phyloP scores from a whole-genome alignment of 805 yeast species.

The Candida corydali region DNA sequence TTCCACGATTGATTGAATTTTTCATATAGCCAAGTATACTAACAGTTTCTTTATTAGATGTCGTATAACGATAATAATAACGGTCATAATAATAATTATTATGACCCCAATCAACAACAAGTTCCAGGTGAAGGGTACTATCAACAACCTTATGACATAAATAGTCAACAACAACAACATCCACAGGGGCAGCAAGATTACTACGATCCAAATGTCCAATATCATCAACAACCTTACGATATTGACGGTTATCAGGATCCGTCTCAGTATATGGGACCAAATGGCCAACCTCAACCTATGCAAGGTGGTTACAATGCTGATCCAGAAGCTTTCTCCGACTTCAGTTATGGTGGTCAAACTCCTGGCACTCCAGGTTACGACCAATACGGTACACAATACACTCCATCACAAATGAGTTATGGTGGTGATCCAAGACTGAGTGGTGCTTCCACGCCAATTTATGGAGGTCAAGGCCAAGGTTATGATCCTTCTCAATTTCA shows the following conservation, averaged over 20 bases:
- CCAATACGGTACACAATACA: constrained; percentile 65
- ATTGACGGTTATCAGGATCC: constrained; percentile 44
- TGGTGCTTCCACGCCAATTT: constrained; percentile 93
- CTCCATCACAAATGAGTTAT: constrained; percentile 84
- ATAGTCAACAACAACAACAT: constrained; percentile 15
- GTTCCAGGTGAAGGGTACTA: constrained; percentile 25
- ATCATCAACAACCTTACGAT: constrained; percentile 49
- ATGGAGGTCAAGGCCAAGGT: constrained; percentile 60
- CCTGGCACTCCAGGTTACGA: constrained; percentile 66
- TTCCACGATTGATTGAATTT: background rate
- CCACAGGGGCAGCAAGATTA: constrained; percentile 40
- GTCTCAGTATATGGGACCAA: constrained; percentile 23
- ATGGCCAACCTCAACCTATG: constrained; percentile 14
- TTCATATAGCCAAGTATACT: too few species aligned
- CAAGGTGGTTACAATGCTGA: constrained; percentile 36
- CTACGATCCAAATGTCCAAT: constrained; percentile 43
- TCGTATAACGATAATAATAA: constrained; percentile 57
- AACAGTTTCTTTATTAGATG: constrained; percentile 34
- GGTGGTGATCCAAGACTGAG: constrained; percentile 76
- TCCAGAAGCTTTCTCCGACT: constrained; percentile 65
- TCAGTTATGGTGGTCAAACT: constrained; percentile 50
- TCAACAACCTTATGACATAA: constrained; percentile 15
- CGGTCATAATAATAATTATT: constrained; percentile 39
- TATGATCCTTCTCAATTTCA: constrained; percentile 60
- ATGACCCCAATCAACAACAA: constrained; percentile 42